A percentile compares a stretch with the other conserved stretches of the same genome.
Evolutionary conservation across 139 green algal species (phyloP).

Genomic region (Astrephomene gubernaculifera): DNA sequence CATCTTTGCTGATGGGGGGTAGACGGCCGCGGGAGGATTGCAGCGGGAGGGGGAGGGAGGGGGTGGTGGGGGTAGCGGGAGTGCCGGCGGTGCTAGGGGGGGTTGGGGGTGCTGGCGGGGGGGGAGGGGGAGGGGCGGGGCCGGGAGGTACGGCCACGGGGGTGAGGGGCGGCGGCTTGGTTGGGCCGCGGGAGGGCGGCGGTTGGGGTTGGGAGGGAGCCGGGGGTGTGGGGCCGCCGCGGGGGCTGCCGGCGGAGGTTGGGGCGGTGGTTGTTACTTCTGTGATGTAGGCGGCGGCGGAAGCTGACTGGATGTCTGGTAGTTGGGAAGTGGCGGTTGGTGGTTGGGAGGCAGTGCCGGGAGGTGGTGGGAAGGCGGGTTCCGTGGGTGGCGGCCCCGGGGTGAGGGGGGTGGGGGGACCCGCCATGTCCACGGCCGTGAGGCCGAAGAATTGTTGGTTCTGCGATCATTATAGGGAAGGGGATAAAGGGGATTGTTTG

Average conservation of each 20-base stretch:
- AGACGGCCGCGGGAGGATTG: constrained; percentile 4
- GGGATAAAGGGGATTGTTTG: no score
- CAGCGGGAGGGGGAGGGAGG: background rate
- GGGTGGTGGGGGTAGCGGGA: background rate
- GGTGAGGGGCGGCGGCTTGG: no score
- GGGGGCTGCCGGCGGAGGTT: background rate
- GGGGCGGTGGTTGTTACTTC: background rate
- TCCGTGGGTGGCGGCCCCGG: no score
- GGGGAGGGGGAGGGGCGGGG: background rate
- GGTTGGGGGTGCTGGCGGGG: background rate
- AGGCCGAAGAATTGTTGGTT: constrained; percentile 20
- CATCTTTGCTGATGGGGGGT: background rate
- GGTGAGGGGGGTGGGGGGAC: background rate
- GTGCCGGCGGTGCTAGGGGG: background rate
- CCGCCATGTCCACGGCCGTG: constrained; percentile 15
- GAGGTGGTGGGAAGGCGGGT: background rate
- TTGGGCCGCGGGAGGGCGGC: background rate
- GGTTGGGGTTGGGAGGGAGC: background rate
- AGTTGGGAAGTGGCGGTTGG: background rate
- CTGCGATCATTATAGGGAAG: no score
- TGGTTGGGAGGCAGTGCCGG: background rate
- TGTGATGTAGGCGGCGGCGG: background rate
- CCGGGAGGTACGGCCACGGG: background rate
- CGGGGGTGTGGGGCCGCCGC: background rate
- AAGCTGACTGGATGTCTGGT: background rate